Evolutionary conservation across 2,329 filamentous ascomycete genomes (phyloP), one percentile per base, ranked within the genome.

Genomic region (Hymenoscyphus scutula): DNA sequence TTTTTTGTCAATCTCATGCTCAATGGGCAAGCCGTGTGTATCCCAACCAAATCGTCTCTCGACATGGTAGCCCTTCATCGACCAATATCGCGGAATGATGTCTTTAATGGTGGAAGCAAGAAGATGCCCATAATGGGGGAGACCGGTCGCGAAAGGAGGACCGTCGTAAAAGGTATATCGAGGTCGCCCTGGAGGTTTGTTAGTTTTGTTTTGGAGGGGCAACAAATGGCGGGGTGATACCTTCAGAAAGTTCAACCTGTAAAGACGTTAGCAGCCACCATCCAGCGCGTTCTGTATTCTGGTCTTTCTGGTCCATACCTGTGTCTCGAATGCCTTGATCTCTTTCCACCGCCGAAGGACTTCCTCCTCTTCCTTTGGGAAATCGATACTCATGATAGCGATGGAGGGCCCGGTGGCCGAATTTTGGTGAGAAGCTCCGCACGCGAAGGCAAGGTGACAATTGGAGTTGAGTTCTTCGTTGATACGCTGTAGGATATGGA

Each of bases 1-100:
- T 78, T 94, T 94, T 83, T 97, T 97, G 81, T 97, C 94, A 73
- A 97, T 97, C 78, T 97, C 94, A 76, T 96, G 91, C 79, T 98
- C 94, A 69, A 98, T 95, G 17, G 94, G 94, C 59, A 98, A 83
- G 65, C 94, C 94, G 74, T 97, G 94, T 1, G 93, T 92, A 75
- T 97, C 94, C 94, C 94, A 97, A 59, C 94, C 94, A 70, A 97
- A 97, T 63, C 93, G 85, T 68, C 94, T 86, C 80, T 95, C 91
- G 59, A 97, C 93, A 79, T 96, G 90, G 74, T 88, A 91, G 17
- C 94, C 94, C 75, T 96, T 96, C 93, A 97, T 97, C 58, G 92
- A 92, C 92, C 93, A 97, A 77, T 97, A 98, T 70, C 94, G 83
- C 8, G 94, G 92, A 69, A 98, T 96, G 64, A 97, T 95, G 76